phyloP scores from a whole-genome alignment of 2,329 filamentous ascomycete species.

The Rhexocercosporidium sp. region DNA sequence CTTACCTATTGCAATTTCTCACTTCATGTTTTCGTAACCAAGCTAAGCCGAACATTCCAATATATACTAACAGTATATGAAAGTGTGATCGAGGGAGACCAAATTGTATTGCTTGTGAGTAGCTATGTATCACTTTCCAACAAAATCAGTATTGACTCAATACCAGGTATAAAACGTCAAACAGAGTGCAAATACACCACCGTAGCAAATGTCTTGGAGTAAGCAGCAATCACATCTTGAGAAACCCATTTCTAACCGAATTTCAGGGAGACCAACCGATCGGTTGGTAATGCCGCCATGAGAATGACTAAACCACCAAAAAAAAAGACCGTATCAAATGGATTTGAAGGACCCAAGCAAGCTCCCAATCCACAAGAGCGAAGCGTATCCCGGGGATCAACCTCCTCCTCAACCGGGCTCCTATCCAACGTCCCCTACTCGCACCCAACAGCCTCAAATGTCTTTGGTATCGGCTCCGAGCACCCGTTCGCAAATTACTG shows the following conservation, averaged over 20 bases:
- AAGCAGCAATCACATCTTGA: conserved; percentile 43
- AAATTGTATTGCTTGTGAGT: conserved; percentile 68
- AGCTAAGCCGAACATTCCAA: background rate
- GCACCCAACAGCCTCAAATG: conserved; percentile 71
- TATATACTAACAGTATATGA: conserved; percentile 51
- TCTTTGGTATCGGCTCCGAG: conserved; percentile 80
- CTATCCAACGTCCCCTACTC: conserved; percentile 77
- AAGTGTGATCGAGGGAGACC: conserved; percentile 79
- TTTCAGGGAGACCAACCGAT: conserved; percentile 61
- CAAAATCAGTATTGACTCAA: conserved; percentile 27
- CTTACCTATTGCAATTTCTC: background rate
- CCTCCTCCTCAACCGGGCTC: conserved; percentile 56
- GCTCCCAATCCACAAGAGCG: conserved; percentile 31
- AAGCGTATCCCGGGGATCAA: conserved; percentile 35
- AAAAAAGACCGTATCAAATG: conserved; percentile 49
- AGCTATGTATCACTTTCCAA: conserved; percentile 12
- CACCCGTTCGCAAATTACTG: conserved; percentile 86
- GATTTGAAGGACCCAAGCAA: conserved; percentile 34
- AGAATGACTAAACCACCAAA: conserved; percentile 63
- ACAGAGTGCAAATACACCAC: conserved; percentile 77
- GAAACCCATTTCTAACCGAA: background rate
- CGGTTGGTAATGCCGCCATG: conserved; percentile 53
- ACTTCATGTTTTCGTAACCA: background rate
- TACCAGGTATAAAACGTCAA: conserved; percentile 73
- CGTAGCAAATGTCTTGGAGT: conserved; percentile 79